Conservation (phyloP, 2,329 filamentous ascomycete genomes). For the Stachybotrys chartarum region DNA sequence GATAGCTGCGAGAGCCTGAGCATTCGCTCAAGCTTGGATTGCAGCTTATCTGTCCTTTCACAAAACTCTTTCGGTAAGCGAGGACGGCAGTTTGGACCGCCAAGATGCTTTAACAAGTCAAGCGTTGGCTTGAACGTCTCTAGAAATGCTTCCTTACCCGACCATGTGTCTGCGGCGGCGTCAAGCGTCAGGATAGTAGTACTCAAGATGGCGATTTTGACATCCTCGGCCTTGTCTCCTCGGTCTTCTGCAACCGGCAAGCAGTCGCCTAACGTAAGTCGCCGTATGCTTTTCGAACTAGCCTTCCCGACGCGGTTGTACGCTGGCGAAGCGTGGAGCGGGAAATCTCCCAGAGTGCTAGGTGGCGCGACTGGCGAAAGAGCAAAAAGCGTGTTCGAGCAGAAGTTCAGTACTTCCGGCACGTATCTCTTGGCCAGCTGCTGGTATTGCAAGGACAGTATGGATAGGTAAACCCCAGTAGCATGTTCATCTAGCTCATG, state of each 20-base stretch:
- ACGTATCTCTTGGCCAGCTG: constrained; percentile 77
- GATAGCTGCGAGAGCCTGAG: constrained; percentile 54
- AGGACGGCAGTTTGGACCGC: constrained; percentile 40
- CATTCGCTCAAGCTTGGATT: constrained; percentile 42
- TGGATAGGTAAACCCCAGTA: constrained; percentile 71
- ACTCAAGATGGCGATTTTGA: constrained; percentile 53
- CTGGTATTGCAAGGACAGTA: constrained; percentile 77
- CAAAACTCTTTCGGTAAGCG: constrained; percentile 40
- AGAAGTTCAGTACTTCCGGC: constrained; percentile 80
- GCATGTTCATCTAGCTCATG: constrained; percentile 58
- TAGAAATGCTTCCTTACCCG: constrained; percentile 62
- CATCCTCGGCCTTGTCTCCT: constrained; percentile 18
- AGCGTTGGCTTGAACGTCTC: constrained; percentile 69
- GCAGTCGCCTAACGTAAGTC: constrained; percentile 55
- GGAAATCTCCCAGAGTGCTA: constrained; percentile 48
- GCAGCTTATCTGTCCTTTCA: constrained; percentile 32
- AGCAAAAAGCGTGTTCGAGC: constrained; percentile 63
- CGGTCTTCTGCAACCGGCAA: constrained; percentile 22
- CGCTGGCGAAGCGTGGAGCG: constrained; percentile 48
- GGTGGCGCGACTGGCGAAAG: constrained; percentile 50
- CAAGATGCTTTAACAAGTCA: constrained; percentile 53
- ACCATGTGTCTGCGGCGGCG: constrained; percentile 66
- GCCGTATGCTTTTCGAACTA: constrained; percentile 34
- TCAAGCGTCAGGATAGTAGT: constrained; percentile 60
- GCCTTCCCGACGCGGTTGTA: constrained; percentile 43